Evolutionary conservation across 23 red algal genomes (phyloP).

Genomic region (Gracilaria gracilis): DNA sequence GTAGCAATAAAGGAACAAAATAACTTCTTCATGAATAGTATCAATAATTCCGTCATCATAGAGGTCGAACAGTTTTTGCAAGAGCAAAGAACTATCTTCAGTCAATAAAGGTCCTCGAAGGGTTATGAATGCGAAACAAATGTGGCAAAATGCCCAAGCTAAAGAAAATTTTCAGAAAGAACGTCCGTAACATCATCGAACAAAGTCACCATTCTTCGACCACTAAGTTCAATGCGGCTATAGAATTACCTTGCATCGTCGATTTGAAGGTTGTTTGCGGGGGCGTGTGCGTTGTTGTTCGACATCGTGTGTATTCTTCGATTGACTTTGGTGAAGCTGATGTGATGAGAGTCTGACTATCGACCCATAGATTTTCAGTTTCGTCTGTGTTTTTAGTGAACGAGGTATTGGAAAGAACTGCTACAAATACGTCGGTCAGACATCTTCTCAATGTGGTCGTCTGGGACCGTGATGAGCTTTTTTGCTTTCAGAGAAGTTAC

Average conservation of each 20-base stretch:
- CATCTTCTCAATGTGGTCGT: background rate
- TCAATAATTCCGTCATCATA: background rate
- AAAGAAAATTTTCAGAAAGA: background rate
- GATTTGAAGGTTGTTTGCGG: background rate
- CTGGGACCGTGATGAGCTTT: background rate
- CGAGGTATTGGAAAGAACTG: background rate
- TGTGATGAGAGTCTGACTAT: background rate
- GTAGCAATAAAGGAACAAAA: background rate
- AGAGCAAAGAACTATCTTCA: background rate
- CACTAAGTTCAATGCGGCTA: background rate
- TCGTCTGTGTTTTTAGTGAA: conserved; percentile 8
- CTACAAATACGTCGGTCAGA: background rate
- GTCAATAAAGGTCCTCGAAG: background rate
- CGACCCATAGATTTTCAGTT: conserved; percentile 5
- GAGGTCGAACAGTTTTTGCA: background rate
- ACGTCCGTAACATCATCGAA: background rate
- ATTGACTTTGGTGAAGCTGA: background rate
- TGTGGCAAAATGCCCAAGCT: background rate
- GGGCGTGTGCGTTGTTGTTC: too few relatives aligned
- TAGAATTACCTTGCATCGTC: background rate
- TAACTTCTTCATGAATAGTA: background rate
- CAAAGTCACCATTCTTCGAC: background rate
- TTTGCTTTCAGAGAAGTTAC: background rate
- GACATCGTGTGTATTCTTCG: background rate
- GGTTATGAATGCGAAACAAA: background rate